Conservation (phyloP, 2,329 filamentous ascomycete genomes). For the Berkeleyomyces rouxiae region DNA sequence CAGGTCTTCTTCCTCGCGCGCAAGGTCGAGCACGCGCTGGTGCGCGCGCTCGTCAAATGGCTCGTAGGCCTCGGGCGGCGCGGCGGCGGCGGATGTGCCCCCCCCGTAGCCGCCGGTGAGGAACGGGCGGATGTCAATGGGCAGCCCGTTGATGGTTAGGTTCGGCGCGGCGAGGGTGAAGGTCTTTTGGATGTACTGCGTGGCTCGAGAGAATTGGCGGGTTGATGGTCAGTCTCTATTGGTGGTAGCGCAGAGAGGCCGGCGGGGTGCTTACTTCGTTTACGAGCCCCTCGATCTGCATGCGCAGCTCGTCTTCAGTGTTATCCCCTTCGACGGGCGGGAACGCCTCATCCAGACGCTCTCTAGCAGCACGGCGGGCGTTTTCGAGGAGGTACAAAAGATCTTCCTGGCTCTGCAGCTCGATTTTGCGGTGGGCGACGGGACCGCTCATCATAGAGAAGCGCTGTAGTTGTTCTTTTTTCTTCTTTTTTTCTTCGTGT, state of each 20-base stretch:
- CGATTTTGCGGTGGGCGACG: slow-evolving; percentile 52
- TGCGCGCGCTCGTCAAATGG: slow-evolving; percentile 44
- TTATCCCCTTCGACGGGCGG: slow-evolving; percentile 35
- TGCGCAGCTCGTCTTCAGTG: slow-evolving; percentile 39
- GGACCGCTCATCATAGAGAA: slow-evolving; percentile 21
- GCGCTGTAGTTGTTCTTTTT: neutral
- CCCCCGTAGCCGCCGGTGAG: slow-evolving; percentile 17
- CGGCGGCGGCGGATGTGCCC: slow-evolving; percentile 14
- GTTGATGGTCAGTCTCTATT: neutral
- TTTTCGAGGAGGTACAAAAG: slow-evolving; percentile 53
- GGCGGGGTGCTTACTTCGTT: slow-evolving; percentile 30
- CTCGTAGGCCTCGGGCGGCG: slow-evolving; percentile 32
- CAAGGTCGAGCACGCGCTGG: slow-evolving; percentile 41
- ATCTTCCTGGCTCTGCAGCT: slow-evolving; percentile 62
- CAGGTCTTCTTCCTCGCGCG: slow-evolving; percentile 45
- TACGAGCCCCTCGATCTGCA: slow-evolving; percentile 42
- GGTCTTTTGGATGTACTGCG: slow-evolving; percentile 43
- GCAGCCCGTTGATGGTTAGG: slow-evolving; percentile 46
- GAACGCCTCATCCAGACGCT: slow-evolving; percentile 50
- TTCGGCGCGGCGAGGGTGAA: slow-evolving; percentile 42
- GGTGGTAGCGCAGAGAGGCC: neutral
- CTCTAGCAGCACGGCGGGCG: slow-evolving; percentile 48
- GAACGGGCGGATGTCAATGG: slow-evolving; percentile 27
- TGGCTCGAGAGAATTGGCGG: neutral
- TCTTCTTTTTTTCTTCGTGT: too few species aligned